phyloP scores from a whole-genome alignment of 805 yeast genomes.

The Ogataea trehaloabstinens region DNA sequence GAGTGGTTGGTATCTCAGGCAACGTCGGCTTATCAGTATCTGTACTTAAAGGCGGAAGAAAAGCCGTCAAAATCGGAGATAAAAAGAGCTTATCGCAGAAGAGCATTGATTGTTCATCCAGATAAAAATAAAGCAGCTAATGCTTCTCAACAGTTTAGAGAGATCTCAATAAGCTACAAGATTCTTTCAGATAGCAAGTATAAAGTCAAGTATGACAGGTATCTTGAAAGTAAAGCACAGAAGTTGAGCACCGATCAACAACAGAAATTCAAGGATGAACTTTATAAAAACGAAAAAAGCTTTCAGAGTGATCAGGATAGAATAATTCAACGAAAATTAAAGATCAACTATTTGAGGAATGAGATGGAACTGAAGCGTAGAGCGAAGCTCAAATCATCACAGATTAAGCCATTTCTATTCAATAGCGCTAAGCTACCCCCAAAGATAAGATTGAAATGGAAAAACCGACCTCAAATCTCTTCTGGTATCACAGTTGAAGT shows the following conservation, averaged over 20 bases:
- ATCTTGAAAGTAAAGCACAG: conserved; percentile 6
- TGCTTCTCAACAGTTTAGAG: conserved; percentile 29
- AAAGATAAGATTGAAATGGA: conserved; percentile 43
- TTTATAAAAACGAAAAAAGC: conserved; percentile 31
- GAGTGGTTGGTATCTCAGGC: conserved; percentile 19
- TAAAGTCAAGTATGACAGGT: conserved; percentile 22
- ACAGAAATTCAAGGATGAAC: conserved; percentile 24
- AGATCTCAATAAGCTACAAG: conserved; percentile 26
- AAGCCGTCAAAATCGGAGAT: conserved; percentile 10
- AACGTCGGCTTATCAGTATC: conserved; percentile 16
- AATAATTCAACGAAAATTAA: conserved; percentile 7
- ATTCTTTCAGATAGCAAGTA: conserved; percentile 20
- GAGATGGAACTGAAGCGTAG: conserved; percentile 18
- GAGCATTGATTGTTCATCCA: conserved; percentile 33
- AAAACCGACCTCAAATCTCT: conserved; percentile 36
- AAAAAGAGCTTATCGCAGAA: conserved; percentile 29
- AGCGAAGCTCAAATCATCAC: conserved; percentile 2
- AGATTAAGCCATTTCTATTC: background rate
- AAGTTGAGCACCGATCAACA: conserved; percentile 11
- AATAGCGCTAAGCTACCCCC: conserved; percentile 6
- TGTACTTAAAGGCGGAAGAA: conserved; percentile 6
- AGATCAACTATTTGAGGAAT: conserved; percentile 17
- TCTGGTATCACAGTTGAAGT: conserved; percentile 33
- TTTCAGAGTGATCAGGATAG: conserved; percentile 16
- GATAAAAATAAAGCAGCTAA: conserved; percentile 31